Evolutionary conservation across 345 rosid genomes (phyloP).

Genomic region (Eucalyptus caleyi): DNA sequence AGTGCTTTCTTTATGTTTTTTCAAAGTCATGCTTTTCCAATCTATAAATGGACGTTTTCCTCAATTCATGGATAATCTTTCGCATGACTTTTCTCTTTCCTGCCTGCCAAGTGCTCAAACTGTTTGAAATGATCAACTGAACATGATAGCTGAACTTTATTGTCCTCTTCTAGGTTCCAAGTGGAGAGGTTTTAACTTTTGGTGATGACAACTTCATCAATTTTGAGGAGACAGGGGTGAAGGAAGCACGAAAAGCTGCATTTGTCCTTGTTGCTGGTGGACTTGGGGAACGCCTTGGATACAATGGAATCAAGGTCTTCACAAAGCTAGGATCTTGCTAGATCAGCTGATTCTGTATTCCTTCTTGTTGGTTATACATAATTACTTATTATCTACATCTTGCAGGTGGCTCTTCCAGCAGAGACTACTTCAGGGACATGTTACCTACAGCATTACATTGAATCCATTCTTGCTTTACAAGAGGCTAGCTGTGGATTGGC

Average conservation of each 20-base stretch:
- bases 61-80: background rate
- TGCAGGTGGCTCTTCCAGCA: slow-evolving; percentile 86
- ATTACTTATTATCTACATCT: background rate
- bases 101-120: background rate
- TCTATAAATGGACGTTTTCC: background rate
- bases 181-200: slow-evolving; percentile 64
- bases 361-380: background rate
- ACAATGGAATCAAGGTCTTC: slow-evolving; percentile 89
- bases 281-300: slow-evolving; percentile 97
- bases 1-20: background rate
- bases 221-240: slow-evolving; percentile 66
- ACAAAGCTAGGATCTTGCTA: background rate
- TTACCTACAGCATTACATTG: slow-evolving; percentile 79
- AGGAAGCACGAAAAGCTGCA: slow-evolving; percentile 72
- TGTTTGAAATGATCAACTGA: background rate
- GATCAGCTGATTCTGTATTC: background rate
- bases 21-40: background rate
- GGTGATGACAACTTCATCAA: slow-evolving; percentile 60
- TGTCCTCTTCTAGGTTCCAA: slow-evolving; percentile 49
- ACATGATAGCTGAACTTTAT: background rate
- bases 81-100: background rate
- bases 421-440: slow-evolving; percentile 86
- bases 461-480: slow-evolving; percentile 78
- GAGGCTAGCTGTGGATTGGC: slow-evolving; percentile 56
- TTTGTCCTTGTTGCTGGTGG: slow-evolving; percentile 99